Evolutionary conservation across 371 early-diverging fungal species (phyloP).

Genomic region (Mortierella sp.): DNA sequence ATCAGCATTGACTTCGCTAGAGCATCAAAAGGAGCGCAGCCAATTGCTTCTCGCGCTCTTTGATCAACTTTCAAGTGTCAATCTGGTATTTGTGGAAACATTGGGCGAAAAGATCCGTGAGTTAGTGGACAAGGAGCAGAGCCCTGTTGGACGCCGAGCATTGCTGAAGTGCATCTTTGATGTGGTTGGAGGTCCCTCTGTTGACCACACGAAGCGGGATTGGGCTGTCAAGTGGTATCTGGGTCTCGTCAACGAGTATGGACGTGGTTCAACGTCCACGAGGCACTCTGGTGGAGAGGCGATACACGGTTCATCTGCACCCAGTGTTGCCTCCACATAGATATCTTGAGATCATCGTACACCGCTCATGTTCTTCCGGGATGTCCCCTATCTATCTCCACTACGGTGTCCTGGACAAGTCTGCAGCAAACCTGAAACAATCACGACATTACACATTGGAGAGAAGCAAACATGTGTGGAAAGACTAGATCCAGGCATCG

Average conservation of each 20-base stretch:
- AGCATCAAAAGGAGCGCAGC: constrained; percentile 41
- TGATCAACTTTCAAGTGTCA: constrained; percentile 55
- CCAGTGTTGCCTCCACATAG: too few species aligned
- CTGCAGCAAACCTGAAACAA: too few species aligned
- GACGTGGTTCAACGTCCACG: constrained; percentile 9
- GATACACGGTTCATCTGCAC: too few species aligned
- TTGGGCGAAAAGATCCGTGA: constrained; percentile 47
- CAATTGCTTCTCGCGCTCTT: constrained; percentile 53
- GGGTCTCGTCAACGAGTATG: constrained; percentile 47
- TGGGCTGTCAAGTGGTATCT: constrained; percentile 57
- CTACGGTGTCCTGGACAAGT: too few species aligned
- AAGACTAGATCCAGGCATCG: too few species aligned
- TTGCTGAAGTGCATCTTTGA: constrained; percentile 54
- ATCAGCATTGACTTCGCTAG: constrained; percentile 4
- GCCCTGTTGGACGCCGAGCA: constrained; percentile 34
- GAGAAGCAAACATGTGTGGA: too few species aligned
- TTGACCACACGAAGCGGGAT: constrained; percentile 59
- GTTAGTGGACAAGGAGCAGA: constrained; percentile 38
- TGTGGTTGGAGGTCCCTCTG: constrained; percentile 42
- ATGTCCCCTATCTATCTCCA: too few species aligned
- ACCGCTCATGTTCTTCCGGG: too few species aligned
- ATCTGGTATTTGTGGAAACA: constrained; percentile 53
- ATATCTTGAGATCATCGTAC: too few species aligned
- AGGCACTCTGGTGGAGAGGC: not conserved
- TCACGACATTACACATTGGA: too few species aligned